These are phyloP conservation scores for Botrytis paeoniae DNA, from an alignment of 2,329 filamentous ascomycete genomes.

Conservation along the genomic window DNA sequence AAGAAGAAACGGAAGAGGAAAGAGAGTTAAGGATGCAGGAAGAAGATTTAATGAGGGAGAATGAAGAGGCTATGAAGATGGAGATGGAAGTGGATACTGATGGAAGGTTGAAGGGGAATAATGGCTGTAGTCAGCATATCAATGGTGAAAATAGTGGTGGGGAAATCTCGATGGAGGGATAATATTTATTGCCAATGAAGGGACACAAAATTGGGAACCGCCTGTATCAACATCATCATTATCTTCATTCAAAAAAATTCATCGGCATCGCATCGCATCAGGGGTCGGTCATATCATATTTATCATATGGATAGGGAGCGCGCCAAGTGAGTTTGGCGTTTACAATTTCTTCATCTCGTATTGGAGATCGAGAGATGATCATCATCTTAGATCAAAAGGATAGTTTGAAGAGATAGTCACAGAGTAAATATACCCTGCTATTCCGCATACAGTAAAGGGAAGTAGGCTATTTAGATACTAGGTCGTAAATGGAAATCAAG, in stretches of 20 bases:
- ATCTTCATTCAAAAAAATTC: background rate
- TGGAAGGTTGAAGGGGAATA: conserved; percentile 16
- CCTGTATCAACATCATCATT: conserved; percentile 2
- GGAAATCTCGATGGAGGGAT: background rate
- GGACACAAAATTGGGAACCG: background rate
- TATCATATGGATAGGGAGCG: background rate
- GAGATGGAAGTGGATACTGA: conserved; percentile 64
- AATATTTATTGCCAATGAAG: background rate
- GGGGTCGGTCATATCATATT: background rate
- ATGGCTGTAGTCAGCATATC: background rate
- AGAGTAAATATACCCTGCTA: background rate
- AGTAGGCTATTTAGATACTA: background rate
- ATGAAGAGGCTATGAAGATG: conserved; percentile 36
- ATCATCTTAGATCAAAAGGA: background rate
- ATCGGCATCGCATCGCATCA: background rate
- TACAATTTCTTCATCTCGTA: background rate
- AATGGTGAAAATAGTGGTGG: background rate
- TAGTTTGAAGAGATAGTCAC: background rate
- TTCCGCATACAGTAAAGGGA: background rate
- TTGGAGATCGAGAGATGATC: background rate
- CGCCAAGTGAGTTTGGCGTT: background rate
- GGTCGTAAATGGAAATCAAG: background rate
- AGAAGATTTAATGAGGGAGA: conserved; percentile 32
- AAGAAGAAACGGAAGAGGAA: conserved; percentile 29
- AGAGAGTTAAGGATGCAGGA: conserved; percentile 28